Base-by-base conservation (phyloP, 345 rosid species). In the Erysimum cheiranthoides region DNA sequence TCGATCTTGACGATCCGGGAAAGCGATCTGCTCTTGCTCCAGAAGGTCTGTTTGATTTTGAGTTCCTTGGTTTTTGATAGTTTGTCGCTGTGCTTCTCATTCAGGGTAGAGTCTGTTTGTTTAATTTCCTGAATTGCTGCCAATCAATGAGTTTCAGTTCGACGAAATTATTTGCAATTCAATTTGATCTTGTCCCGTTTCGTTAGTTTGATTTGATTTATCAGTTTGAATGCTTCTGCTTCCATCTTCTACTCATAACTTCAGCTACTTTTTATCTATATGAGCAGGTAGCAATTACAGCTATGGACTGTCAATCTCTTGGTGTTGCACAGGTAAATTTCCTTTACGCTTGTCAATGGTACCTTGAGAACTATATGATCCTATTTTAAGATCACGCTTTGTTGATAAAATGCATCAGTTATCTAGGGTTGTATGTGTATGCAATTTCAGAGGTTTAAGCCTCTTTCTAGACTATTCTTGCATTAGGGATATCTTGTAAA, bases 201-300 rank as follows among this genome's bases (percentile, higher is more conserved):
- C n/a, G n/a, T n/a, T n/a, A n/a, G n/a, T n/a, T n/a, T n/a, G n/a
- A n/a, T n/a, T n/a, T n/a, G n/a, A n/a, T n/a, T n/a, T n/a, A n/a
- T n/a, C n/a, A n/a, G n/a, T n/a, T n/a, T n/a, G n/a, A n/a, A n/a
- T 73, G 35, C 63, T 63, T 53, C 35, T 73, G 17, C 45, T 31
- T 42, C 42, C 57, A 31, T 38, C 36, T 16, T n/a, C 36, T 31
- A 10, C 21, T 27, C 31, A 8, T 14, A 46, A 21, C 5, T 43
- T 11, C 1, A 13, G 4, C 9, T 46, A 46, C 27, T 10, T 4
- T 5, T 9, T 16, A 51, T 43, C 54, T 95, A 3, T 90, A 85
- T 59, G 99, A 96, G 84, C 96, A 96, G 75, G 93, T 96, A 76
- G 89, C 99, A 50, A 34, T 87, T 82, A 96, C 99, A 69, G 97